Conservation (phyloP, 2,329 filamentous ascomycete species). For the Sclerotinia borealis region DNA sequence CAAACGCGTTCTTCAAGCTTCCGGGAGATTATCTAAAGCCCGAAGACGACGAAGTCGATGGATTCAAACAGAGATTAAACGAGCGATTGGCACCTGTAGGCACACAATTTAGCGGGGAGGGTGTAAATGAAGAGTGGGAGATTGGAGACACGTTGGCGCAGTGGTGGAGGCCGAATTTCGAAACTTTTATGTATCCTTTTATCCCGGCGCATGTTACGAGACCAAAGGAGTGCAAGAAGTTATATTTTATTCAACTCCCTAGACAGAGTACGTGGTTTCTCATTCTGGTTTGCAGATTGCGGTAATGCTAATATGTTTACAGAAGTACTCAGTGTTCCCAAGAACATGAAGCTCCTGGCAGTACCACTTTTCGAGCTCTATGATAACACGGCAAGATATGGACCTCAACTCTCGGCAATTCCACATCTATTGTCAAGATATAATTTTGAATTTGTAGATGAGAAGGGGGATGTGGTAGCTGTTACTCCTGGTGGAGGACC, state of each 20-base stretch:
- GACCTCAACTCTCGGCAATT: constrained; percentile 92
- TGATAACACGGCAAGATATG: constrained; percentile 92
- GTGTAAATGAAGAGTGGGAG: constrained; percentile 89
- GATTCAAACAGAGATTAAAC: constrained; percentile 91
- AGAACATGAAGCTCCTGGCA: constrained; percentile 98
- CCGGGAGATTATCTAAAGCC: constrained; percentile 90
- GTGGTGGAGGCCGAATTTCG: constrained; percentile 99
- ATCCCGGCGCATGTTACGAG: constrained; percentile 92
- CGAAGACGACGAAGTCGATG: constrained; percentile 83
- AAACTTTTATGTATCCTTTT: constrained; percentile 99
- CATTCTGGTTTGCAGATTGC: background rate
- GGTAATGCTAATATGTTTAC: constrained; percentile 18
- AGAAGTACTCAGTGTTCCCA: constrained; percentile 94
- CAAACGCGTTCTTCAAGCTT: constrained; percentile 98
- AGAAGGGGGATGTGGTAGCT: constrained; percentile 80
- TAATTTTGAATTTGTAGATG: constrained; percentile 96
- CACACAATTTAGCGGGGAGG: constrained; percentile 71
- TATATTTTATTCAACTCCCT: constrained; percentile 94
- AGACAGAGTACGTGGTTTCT: constrained; percentile 64
- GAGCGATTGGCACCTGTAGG: constrained; percentile 92
- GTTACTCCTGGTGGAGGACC: constrained; percentile 69
- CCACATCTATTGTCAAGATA: constrained; percentile 91
- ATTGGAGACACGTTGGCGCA: constrained; percentile 92
- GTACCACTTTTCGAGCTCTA: constrained; percentile 97
- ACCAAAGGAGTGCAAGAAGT: constrained; percentile 98